Evolutionary conservation across 2,329 filamentous ascomycete species (phyloP), one percentile per base, ranked within the genome.

Genomic region (Cladosporium sp.): DNA sequence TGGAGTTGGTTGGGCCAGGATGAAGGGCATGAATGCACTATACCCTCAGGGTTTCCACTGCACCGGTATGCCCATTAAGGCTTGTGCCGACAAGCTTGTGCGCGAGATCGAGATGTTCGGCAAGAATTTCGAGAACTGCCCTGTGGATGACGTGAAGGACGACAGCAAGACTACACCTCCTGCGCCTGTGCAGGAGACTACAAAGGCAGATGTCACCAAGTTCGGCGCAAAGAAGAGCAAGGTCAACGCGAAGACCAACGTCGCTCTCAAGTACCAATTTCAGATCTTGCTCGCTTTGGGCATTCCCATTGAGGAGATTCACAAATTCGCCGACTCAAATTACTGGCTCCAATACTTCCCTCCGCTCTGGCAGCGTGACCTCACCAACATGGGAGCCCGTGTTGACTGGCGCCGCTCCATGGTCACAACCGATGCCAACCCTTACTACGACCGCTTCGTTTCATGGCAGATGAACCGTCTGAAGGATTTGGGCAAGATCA

Each of bases 41-140:
- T 97, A 94, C 73, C 94, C 94, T 59, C 88, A 94, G 70, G 94
- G 93, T 34, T 99, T 92, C 79, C 94, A 99, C 80, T 91, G 89
- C 77, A 97, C 93, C 0, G 94, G 94, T 68, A 95, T 99, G 88
- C 92, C 92, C 47, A 99, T 99, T 80, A 97, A 97, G 77, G 92
- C 94, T 5, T 95, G 90, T 70, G 92, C 94, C 57, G 93, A 99
- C 80, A 97, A 97, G 81, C 84, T 99, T 47, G 86, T 88, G 60
- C 86, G 90, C 63, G 94, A 99, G 77, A 88, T 97, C 59, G 86
- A 90, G 75, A 81, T 88, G 77, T 99, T 97, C 70, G 94, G 94
- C 20, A 78, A 88, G 71, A 86, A 92, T 69, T 97, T 97, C 63
- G 88, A 92, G 70, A 80, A 83, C 49, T 96, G 91, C 75, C 81